Conservation (phyloP, 441 rosid genomes). For the Gossypium gossypioides region DNA sequence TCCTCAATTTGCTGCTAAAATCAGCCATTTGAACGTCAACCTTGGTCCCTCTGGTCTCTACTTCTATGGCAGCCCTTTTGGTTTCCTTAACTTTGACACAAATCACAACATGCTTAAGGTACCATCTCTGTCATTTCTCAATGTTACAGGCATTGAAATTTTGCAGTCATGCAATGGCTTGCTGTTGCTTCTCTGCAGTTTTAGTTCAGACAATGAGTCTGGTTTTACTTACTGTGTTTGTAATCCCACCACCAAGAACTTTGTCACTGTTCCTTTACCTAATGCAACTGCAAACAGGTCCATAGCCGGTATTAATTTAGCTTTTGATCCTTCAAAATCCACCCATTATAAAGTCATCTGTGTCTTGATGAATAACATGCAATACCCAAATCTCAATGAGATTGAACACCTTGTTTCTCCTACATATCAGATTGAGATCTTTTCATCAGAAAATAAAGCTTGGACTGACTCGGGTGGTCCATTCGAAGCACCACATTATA, state of each 20-base stretch:
- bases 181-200: constrained; percentile 25
- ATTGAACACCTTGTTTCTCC: constrained; percentile 1
- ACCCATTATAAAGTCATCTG: constrained; percentile 21
- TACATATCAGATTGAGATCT: constrained; percentile 14
- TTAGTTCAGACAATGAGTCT: constrained; percentile 10
- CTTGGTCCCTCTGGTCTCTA: constrained; percentile 28
- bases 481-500: constrained; percentile 2
- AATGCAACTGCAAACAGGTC: constrained; percentile 1
- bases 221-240: constrained; percentile 22
- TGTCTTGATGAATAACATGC: constrained; percentile 7
- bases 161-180: constrained; percentile 46
- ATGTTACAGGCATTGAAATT: constrained; percentile 18
- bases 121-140: constrained; percentile 21
- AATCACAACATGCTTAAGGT: constrained; percentile 13
- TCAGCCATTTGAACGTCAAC: constrained; percentile 1
- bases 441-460: constrained; percentile 17
- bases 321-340: constrained; percentile 28
- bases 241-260: constrained; percentile 6
- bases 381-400: neutral
- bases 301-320: constrained; percentile 16
- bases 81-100: constrained; percentile 22
- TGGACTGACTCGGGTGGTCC: constrained; percentile 15
- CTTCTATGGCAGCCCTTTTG: constrained; percentile 12
- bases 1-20: constrained; percentile 24
- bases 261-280: neutral